A percentile compares a stretch with the other conserved stretches of the same genome.
Conservation (phyloP, 371 early-diverging fungal species). For the Rhizopus microsporus region DNA sequence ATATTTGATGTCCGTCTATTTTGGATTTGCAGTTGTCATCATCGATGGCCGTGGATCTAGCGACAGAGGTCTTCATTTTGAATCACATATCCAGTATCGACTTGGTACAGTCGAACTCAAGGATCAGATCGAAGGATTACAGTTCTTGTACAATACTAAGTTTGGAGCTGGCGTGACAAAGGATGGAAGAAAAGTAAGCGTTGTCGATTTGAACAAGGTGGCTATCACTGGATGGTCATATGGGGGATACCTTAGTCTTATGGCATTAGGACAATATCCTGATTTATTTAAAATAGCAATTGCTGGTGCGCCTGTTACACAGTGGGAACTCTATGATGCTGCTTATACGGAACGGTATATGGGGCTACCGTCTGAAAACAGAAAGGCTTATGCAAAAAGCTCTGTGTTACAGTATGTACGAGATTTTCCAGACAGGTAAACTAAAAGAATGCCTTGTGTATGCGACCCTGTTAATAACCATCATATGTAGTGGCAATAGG, state of each 20-base stretch:
- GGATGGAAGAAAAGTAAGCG: conserved; percentile 19
- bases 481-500: conserved; percentile 54
- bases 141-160: conserved; percentile 49
- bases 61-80: conserved; percentile 72
- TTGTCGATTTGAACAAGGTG: conserved; percentile 61
- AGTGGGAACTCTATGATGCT: conserved; percentile 75
- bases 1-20: conserved; percentile 60
- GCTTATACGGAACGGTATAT: conserved; percentile 84
- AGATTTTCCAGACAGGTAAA: conserved; percentile 66
- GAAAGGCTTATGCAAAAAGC: conserved; percentile 51
- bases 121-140: conserved; percentile 72
- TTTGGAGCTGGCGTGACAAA: conserved; percentile 44
- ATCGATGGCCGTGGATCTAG: conserved; percentile 78
- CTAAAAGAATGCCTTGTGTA: not conserved
- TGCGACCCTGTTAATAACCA: not conserved
- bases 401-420: conserved; percentile 57
- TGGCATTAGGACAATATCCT: conserved; percentile 68
- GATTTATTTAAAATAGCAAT: conserved; percentile 68
- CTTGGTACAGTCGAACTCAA: conserved; percentile 69
- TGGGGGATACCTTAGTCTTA: conserved; percentile 76
- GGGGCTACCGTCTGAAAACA: conserved; percentile 59
- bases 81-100: conserved; percentile 51
- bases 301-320: conserved; percentile 80
- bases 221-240: conserved; percentile 77
- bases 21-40: conserved; percentile 73